Evolutionary conservation across 2,329 filamentous ascomycete species (phyloP).

Genomic region (Hansfordia pulvinata): DNA sequence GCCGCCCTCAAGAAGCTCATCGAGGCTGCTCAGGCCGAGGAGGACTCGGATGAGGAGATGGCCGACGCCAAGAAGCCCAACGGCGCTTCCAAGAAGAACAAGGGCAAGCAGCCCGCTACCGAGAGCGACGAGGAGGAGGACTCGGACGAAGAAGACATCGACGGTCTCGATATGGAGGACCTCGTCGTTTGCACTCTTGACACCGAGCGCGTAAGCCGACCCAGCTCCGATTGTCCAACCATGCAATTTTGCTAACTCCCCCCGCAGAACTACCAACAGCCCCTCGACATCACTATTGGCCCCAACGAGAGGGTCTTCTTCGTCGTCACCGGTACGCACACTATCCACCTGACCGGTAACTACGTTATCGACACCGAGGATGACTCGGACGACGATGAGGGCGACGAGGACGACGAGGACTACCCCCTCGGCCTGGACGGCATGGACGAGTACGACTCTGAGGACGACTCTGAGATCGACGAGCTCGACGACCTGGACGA

Average conservation of each 20-base stretch:
- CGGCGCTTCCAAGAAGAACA: slow-evolving; percentile 40
- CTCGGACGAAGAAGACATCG: slow-evolving; percentile 47
- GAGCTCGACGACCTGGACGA: slow-evolving; percentile 67
- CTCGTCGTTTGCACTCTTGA: slow-evolving; percentile 93
- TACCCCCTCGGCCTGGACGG: slow-evolving; percentile 74
- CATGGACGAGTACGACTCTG: slow-evolving; percentile 50
- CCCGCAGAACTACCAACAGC: slow-evolving; percentile 78
- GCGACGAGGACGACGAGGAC: slow-evolving; percentile 55
- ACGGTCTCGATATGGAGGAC: slow-evolving; percentile 63
- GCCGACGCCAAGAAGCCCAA: slow-evolving; percentile 43
- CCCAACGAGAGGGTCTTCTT: slow-evolving; percentile 89
- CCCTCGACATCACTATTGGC: slow-evolving; percentile 82
- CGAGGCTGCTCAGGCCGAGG: slow-evolving; percentile 47
- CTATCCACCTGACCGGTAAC: slow-evolving; percentile 89
- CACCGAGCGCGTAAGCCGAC: slow-evolving; percentile 62
- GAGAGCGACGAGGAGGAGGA: slow-evolving; percentile 28
- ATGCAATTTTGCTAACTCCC: slow-evolving; percentile 12
- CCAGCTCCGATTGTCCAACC: slow-evolving; percentile 1
- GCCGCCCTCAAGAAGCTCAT: slow-evolving; percentile 68
- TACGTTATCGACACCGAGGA: slow-evolving; percentile 66
- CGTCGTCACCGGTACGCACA: slow-evolving; percentile 78
- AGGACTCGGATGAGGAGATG: slow-evolving; percentile 58
- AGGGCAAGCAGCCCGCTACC: slow-evolving; percentile 54
- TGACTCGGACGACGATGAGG: slow-evolving; percentile 46
- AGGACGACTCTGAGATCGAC: slow-evolving; percentile 58